Evolutionary conservation across 441 rosid genomes (phyloP).

Genomic region (Jatropha podagrica): DNA sequence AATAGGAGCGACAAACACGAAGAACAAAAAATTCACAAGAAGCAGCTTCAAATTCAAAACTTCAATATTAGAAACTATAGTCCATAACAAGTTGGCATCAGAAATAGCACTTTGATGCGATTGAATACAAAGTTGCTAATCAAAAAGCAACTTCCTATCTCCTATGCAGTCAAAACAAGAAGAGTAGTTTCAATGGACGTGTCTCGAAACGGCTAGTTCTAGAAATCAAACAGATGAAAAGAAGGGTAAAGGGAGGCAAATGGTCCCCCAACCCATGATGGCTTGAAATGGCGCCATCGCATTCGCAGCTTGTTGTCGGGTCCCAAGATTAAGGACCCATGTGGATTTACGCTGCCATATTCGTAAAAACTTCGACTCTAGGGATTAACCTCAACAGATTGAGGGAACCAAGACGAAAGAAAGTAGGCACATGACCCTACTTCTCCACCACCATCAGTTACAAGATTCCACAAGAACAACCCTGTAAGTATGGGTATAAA

Average conservation of each 20-base stretch:
- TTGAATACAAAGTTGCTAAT: background rate
- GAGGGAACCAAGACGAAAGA: background rate
- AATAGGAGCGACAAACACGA: background rate
- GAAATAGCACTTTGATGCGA: background rate
- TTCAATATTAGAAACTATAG: background rate
- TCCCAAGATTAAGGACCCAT: slow-evolving; percentile 6
- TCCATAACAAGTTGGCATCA: background rate
- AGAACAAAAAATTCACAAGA: background rate
- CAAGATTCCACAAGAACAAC: background rate
- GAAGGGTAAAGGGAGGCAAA: background rate
- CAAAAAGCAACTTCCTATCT: background rate
- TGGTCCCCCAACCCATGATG: slow-evolving; percentile 17
- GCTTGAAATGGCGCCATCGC: background rate
- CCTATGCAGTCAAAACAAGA: background rate
- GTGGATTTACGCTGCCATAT: background rate
- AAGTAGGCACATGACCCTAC: background rate
- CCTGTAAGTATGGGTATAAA: background rate
- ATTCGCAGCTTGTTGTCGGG: background rate
- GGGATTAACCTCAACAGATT: background rate
- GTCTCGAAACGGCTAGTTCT: background rate
- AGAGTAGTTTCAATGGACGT: background rate
- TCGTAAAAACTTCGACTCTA: background rate
- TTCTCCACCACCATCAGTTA: background rate
- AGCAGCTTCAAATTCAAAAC: background rate
- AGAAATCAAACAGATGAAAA: background rate